Conservation (phyloP, 1,139 yeast genomes). For the Chernovozyma sophiae-reginae region DNA sequence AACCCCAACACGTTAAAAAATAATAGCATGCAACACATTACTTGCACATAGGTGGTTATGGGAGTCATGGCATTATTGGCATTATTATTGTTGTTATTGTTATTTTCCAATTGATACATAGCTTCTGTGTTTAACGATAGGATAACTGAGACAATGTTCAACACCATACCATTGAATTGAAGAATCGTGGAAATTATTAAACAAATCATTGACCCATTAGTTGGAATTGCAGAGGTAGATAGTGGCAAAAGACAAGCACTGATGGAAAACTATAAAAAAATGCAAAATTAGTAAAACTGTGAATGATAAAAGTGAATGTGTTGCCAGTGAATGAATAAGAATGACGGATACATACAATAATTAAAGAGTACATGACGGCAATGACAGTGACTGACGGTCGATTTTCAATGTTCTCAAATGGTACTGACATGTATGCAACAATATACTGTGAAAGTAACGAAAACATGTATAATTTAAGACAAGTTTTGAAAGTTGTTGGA, state of each 20-base stretch:
- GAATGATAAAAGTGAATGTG: too few relatives aligned
- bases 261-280: conserved; percentile 27
- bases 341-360: conserved; percentile 29
- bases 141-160: conserved; percentile 18
- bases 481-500: conserved; percentile 13
- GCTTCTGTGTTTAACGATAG: conserved; percentile 16
- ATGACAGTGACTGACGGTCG: conserved; percentile 31
- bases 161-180: conserved; percentile 19
- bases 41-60: conserved; percentile 23
- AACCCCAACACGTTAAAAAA: conserved; percentile 9
- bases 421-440: conserved; percentile 35
- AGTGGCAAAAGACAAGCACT: conserved; percentile 20
- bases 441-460: conserved; percentile 35
- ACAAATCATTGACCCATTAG: conserved; percentile 14
- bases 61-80: conserved; percentile 14
- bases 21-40: conserved; percentile 10
- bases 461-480: conserved; percentile 25
- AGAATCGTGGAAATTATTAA: conserved; percentile 11
- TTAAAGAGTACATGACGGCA: conserved; percentile 22
- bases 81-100: conserved; percentile 9
- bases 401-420: conserved; percentile 40
- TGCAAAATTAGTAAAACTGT: too few relatives aligned
- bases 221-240: conserved; percentile 19
- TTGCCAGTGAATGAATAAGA: too few relatives aligned
- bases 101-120: conserved; percentile 27